phyloP scores from a whole-genome alignment of 2,329 filamentous ascomycete genomes.

The Fusarium redolens region DNA sequence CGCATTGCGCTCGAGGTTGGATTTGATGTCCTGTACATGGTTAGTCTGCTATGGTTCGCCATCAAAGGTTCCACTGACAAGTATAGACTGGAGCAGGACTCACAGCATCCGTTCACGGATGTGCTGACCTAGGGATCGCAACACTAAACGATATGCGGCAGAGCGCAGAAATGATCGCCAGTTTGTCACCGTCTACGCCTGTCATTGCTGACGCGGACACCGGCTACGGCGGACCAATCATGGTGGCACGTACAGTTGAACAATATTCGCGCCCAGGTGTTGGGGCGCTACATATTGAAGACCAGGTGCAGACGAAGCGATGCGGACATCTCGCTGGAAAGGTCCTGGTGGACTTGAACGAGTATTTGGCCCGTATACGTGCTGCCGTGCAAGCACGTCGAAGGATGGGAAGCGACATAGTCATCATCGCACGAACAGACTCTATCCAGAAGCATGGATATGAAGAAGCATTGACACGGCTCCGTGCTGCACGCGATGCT shows the following conservation, averaged over 20 bases:
- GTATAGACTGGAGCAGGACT: slow-evolving; percentile 1
- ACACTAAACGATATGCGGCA: slow-evolving; percentile 5
- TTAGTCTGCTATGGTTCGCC: neutral
- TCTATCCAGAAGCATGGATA: slow-evolving; percentile 5
- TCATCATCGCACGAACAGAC: slow-evolving; percentile 1
- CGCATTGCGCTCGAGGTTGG: slow-evolving; percentile 4
- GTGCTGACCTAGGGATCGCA: slow-evolving; percentile 1
- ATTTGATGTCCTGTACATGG: slow-evolving; percentile 4
- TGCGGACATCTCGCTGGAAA: slow-evolving; percentile 1
- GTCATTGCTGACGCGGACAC: slow-evolving; percentile 1
- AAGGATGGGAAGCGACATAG: neutral
- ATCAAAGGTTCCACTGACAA: neutral
- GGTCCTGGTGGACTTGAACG: neutral
- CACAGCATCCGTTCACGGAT: neutral
- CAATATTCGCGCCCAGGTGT: slow-evolving; percentile 7
- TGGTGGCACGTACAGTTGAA: slow-evolving; percentile 7
- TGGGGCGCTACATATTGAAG: slow-evolving; percentile 1
- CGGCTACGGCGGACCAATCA: slow-evolving; percentile 1
- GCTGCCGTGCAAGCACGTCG: neutral
- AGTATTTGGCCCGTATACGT: neutral
- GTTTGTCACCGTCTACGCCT: neutral
- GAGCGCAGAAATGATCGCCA: slow-evolving; percentile 5
- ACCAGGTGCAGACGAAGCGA: slow-evolving; percentile 1
- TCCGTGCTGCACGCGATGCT: neutral
- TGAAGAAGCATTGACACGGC: neutral